Conservation (phyloP, 1,284 basidiomycete genomes). For the Moesziomyces aphidis region DNA sequence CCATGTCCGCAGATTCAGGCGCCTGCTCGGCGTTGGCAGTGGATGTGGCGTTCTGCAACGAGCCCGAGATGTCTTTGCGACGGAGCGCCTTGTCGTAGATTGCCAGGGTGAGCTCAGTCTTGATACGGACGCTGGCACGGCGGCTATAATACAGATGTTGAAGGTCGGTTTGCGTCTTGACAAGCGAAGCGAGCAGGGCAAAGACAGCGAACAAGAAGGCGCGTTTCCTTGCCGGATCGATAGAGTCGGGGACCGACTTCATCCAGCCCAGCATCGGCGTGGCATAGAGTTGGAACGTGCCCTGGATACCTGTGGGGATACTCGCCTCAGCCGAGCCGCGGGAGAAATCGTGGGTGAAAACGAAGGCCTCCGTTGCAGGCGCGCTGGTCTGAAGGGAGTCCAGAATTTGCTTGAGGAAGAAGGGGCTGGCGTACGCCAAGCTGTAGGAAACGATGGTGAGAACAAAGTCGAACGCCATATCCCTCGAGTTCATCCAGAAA, state of each 20-base stretch:
- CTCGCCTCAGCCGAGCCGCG: neutral
- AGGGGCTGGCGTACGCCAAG: conserved; percentile 44
- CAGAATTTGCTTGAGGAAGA: conserved; percentile 51
- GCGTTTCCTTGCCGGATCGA: conserved; percentile 18
- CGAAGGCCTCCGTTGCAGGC: neutral
- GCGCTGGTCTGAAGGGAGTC: conserved; percentile 17
- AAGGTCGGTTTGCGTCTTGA: conserved; percentile 71
- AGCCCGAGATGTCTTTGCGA: conserved; percentile 83
- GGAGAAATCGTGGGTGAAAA: neutral
- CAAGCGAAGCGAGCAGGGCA: conserved; percentile 30
- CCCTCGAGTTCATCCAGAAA: conserved; percentile 40
- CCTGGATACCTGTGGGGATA: neutral
- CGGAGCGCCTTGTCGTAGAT: conserved; percentile 92
- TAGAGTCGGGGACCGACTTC: conserved; percentile 2
- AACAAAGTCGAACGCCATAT: conserved; percentile 36
- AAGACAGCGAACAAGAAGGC: conserved; percentile 48
- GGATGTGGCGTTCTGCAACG: conserved; percentile 73
- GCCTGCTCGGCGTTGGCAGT: conserved; percentile 69
- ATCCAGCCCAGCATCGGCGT: conserved; percentile 2
- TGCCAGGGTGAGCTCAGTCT: conserved; percentile 80
- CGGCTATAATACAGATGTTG: conserved; percentile 83
- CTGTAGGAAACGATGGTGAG: conserved; percentile 49
- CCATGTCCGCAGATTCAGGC: conserved; percentile 68
- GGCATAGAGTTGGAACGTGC: neutral
- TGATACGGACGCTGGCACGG: conserved; percentile 75